Conservation (phyloP, 176 grass and related monocot genomes). For the Zizania latifolia region DNA sequence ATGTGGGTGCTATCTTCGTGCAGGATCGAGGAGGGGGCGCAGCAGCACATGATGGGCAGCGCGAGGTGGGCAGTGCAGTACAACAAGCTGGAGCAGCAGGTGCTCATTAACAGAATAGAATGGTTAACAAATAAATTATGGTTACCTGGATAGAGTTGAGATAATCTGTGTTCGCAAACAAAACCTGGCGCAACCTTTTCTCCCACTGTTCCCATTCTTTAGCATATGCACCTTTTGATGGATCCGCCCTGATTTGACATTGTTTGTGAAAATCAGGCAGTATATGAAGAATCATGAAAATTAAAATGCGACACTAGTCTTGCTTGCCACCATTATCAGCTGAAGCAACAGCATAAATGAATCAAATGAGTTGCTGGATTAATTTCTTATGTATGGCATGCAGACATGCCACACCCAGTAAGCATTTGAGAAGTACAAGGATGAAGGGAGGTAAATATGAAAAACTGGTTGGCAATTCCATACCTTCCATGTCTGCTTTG, state of each 20-base stretch:
- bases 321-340: background rate
- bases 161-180: slow-evolving; percentile 68
- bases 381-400: too few relatives aligned
- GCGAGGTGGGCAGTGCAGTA: too few relatives aligned
- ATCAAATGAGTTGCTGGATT: background rate
- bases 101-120: too few relatives aligned
- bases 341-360: background rate
- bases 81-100: too few relatives aligned
- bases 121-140: slow-evolving; percentile 15
- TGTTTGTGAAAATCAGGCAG: slow-evolving; percentile 28
- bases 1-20: too few relatives aligned
- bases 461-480: slow-evolving; percentile 5
- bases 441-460: too few relatives aligned
- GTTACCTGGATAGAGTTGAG: slow-evolving; percentile 89
- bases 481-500: slow-evolving; percentile 95
- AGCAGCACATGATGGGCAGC: too few relatives aligned
- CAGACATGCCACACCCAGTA: background rate
- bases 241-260: slow-evolving; percentile 66
- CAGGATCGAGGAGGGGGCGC: too few relatives aligned
- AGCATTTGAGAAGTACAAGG: background rate
- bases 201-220: slow-evolving; percentile 89
- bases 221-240: slow-evolving; percentile 85
- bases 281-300: slow-evolving; percentile 12
- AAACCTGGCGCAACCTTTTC: slow-evolving; percentile 50
- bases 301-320: background rate